phyloP scores from a whole-genome alignment of 805 yeast species.

The Kodamaea lidongshanica region DNA sequence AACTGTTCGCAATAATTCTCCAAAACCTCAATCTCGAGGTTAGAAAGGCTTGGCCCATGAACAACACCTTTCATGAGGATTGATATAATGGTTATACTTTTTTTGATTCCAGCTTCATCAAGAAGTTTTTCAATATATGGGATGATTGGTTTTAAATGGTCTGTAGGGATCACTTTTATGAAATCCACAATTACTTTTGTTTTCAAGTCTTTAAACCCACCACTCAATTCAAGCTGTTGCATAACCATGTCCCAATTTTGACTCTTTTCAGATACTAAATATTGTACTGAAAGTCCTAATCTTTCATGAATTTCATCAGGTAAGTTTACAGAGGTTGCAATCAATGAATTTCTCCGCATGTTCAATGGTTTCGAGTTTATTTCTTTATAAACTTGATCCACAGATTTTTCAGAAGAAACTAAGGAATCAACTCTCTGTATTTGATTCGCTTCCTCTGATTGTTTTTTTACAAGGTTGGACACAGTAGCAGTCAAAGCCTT shows the following conservation, averaged over 20 bases:
- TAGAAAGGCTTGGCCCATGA: slow-evolving; percentile 15
- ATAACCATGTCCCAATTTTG: slow-evolving; percentile 47
- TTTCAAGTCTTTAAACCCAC: slow-evolving; percentile 31
- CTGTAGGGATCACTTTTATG: slow-evolving; percentile 37
- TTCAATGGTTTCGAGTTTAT: slow-evolving; percentile 11
- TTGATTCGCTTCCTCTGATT: slow-evolving; percentile 1
- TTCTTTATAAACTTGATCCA: background rate
- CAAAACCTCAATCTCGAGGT: slow-evolving; percentile 19
- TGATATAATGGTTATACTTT: slow-evolving; percentile 30
- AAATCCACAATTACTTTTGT: slow-evolving; percentile 31
- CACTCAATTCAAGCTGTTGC: slow-evolving; percentile 26
- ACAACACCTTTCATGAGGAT: slow-evolving; percentile 33
- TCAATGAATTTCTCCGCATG: slow-evolving; percentile 11
- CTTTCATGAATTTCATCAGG: slow-evolving; percentile 33
- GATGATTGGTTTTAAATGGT: slow-evolving; percentile 27
- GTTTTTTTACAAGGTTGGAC: slow-evolving; percentile 15
- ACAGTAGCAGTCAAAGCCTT: slow-evolving; percentile 25
- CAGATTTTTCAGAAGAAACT: slow-evolving; percentile 1
- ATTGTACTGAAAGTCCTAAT: slow-evolving; percentile 36
- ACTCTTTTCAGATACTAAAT: slow-evolving; percentile 30
- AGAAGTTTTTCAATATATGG: slow-evolving; percentile 34
- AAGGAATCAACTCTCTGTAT: background rate
- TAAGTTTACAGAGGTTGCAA: slow-evolving; percentile 19
- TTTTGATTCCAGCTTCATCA: slow-evolving; percentile 24
- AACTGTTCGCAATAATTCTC: slow-evolving; percentile 29